Base-by-base conservation (phyloP, 1,139 yeast genomes). In the Blastobotrys apis region DNA sequence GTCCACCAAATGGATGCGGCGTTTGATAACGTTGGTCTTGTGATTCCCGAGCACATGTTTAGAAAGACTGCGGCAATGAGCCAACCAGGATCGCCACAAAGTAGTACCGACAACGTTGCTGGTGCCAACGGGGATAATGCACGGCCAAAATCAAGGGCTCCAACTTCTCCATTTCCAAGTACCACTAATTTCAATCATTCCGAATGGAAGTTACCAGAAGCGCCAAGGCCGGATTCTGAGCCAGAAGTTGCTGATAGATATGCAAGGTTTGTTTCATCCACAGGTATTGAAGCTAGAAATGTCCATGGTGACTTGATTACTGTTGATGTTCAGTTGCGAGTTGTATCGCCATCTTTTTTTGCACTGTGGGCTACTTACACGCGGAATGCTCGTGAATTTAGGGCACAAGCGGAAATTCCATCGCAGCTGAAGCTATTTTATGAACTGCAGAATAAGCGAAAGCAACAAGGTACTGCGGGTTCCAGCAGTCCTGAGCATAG, bases 321-420 rank as follows among this genome's bases (percentile, higher is more conserved):
- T 47, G 73, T 90, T 34, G 97, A 90, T 64, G 78, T 85, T 10
- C 97, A 90, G 63, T 63, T 88, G 39, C 72, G 97, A 48, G 86
- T 86, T 4, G 72, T 85, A 16, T 74, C 78, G 19, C 61, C 69
- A 17, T 79, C 77, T 26, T 71, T 80, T 4, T 74, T 76, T 50
- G 81, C 86, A 2, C 63, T 88, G 19, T 90, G 97, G 97, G 73
- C 90, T n/a, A 86, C 96, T 0, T 88, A 84, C 60, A 82, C 94
- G 0, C 74, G 66, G 3, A 57, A 55, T 37, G 31, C 37, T 12
- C 39, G 53, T 12, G 44, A 44, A 26, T 36, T 41, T 16, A 32
- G 49, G 16, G 45, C 43, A 15, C 49, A 40, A 30, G 22, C 42
- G 3, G 53, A 67, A 37, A 62, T 79, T 49, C 85, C 85, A 0